phyloP scores from a whole-genome alignment of 495 filamentous ascomycete species.

The Collariella sp. region DNA sequence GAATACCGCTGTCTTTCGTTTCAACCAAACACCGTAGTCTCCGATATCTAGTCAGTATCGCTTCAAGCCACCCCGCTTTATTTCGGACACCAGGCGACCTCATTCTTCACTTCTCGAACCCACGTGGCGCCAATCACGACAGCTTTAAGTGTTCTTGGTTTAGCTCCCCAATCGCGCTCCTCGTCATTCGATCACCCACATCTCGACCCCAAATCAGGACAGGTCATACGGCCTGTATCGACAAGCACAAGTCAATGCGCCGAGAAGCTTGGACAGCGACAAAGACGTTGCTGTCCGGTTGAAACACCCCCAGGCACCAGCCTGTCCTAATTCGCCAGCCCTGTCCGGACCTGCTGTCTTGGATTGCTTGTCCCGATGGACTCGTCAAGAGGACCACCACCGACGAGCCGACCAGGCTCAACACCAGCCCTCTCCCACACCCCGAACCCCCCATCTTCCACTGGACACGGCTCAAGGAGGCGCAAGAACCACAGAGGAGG shows the following conservation, averaged over 20 bases:
- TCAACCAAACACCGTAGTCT: too few relatives aligned
- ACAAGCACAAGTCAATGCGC: background rate
- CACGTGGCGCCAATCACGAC: conserved; percentile 10
- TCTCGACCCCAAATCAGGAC: background rate
- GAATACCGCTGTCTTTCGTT: too few relatives aligned
- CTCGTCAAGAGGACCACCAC: background rate
- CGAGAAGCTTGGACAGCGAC: background rate
- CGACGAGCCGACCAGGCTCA: background rate
- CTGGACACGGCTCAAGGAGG: conserved; percentile 14
- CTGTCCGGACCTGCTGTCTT: background rate
- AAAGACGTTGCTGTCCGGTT: background rate
- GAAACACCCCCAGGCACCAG: background rate
- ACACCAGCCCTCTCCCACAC: background rate
- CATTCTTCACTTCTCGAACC: background rate
- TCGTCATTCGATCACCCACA: background rate
- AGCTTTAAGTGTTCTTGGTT: too few relatives aligned
- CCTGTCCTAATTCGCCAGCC: background rate
- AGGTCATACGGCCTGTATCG: background rate
- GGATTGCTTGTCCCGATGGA: background rate
- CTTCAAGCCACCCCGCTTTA: too few relatives aligned
- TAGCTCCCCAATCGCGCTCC: too few relatives aligned
- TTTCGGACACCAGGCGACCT: too few relatives aligned
- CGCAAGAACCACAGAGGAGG: conserved; percentile 40
- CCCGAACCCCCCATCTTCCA: conserved; percentile 1
- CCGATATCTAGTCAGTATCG: too few relatives aligned